Conservation (phyloP, 169 alveolate genomes). For the Cryptosporidium muris region DNA sequence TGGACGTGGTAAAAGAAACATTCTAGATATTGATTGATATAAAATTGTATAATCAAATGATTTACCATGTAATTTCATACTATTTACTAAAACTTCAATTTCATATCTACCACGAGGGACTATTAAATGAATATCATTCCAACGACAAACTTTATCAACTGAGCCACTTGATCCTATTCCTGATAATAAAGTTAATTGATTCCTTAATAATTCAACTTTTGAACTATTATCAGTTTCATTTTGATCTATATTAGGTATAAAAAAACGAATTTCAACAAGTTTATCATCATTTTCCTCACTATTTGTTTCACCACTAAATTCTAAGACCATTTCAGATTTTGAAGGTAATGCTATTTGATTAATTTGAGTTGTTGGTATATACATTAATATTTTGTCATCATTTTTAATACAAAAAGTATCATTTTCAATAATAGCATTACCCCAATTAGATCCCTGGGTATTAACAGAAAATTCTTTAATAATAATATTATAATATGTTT, state of each 20-base stretch:
- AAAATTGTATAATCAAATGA: slow-evolving; percentile 93
- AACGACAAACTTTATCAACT: slow-evolving; percentile 87
- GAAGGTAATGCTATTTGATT: slow-evolving; percentile 71
- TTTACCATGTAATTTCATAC: slow-evolving; percentile 94
- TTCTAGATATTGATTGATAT: slow-evolving; percentile 88
- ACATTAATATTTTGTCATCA: slow-evolving; percentile 62
- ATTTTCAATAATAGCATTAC: slow-evolving; percentile 81
- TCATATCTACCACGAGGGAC: slow-evolving; percentile 97
- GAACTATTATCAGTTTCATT: slow-evolving; percentile 17
- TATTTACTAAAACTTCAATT: slow-evolving; percentile 88
- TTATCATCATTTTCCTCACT: slow-evolving; percentile 53
- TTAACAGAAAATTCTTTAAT: slow-evolving; percentile 76
- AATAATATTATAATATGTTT: slow-evolving; percentile 79
- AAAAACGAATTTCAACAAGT: slow-evolving; percentile 55
- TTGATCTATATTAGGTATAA: slow-evolving; percentile 45
- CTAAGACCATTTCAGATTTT: slow-evolving; percentile 55
- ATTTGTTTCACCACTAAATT: slow-evolving; percentile 44
- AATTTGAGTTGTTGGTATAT: slow-evolving; percentile 31
- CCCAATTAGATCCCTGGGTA: slow-evolving; percentile 90
- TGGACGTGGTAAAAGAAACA: slow-evolving; percentile 94
- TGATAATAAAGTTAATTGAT: slow-evolving; percentile 6
- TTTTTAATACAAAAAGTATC: slow-evolving; percentile 41
- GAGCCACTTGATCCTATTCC: slow-evolving; percentile 72
- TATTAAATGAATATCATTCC: slow-evolving; percentile 90
- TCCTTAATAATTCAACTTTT: slow-evolving; percentile 31